These are phyloP conservation scores for Themeda triandra DNA, from an alignment of 176 grass and related monocot genomes.

Conservation along the genomic window DNA sequence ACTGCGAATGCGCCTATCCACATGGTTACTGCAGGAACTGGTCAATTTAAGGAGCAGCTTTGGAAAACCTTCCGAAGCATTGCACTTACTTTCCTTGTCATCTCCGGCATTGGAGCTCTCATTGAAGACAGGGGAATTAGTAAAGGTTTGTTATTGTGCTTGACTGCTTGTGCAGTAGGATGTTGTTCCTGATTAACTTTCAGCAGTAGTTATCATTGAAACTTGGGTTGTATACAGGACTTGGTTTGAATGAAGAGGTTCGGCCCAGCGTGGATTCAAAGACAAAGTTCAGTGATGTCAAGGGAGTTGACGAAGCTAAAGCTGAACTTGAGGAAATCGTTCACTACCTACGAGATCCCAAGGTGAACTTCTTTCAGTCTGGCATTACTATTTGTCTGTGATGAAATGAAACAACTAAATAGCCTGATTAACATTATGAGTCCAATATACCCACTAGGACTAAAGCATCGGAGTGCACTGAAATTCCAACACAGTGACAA, in stretches of 20 bases:
- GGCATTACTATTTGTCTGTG: not conserved
- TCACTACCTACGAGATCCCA: conserved; percentile 96
- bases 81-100: conserved; percentile 85
- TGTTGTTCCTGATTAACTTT: not conserved
- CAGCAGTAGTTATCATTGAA: conserved; percentile 7
- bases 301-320: conserved; percentile 97
- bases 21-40: conserved; percentile 80
- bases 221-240: conserved; percentile 48
- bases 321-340: conserved; percentile 98
- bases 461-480: not conserved
- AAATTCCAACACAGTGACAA: not conserved
- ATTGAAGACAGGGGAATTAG: conserved; percentile 94
- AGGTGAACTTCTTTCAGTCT: conserved; percentile 47
- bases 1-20: conserved; percentile 81
- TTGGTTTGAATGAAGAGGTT: conserved; percentile 88
- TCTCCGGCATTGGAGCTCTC: conserved; percentile 88
- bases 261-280: conserved; percentile 79
- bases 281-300: conserved; percentile 96
- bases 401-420: not conserved
- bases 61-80: conserved; percentile 94
- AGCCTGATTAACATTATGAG: not conserved
- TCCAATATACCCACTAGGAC: not conserved
- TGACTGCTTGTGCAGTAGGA: not conserved
- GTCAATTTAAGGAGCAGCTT: conserved; percentile 89
- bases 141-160: conserved; percentile 64